These are phyloP conservation scores for Salix exigua DNA, from an alignment of 345 rosid species.

Conservation along the genomic window DNA sequence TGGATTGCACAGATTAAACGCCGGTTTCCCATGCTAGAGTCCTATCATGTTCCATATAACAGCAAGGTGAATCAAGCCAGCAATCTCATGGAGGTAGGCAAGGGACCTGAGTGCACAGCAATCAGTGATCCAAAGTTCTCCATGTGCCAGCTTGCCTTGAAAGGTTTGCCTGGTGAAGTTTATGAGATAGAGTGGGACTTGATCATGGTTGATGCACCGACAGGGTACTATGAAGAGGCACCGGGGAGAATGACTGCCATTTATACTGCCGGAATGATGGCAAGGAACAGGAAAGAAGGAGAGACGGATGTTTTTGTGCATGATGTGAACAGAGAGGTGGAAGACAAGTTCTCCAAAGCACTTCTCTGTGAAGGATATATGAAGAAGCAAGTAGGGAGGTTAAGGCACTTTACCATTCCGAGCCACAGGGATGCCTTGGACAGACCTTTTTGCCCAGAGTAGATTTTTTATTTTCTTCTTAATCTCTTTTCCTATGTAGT, in stretches of 20 bases:
- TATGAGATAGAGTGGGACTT: slow-evolving; percentile 72
- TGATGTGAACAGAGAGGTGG: slow-evolving; percentile 72
- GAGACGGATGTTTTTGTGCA: slow-evolving; percentile 86
- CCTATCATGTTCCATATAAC: slow-evolving; percentile 67
- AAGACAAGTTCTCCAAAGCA: slow-evolving; percentile 65
- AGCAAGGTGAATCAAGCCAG: slow-evolving; percentile 77
- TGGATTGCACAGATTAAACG: slow-evolving; percentile 74
- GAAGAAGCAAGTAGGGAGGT: slow-evolving; percentile 68
- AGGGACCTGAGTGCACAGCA: slow-evolving; percentile 67
- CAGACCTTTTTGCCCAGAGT: slow-evolving; percentile 64
- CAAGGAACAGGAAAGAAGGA: slow-evolving; percentile 59
- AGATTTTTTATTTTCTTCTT: background rate
- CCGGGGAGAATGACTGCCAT: slow-evolving; percentile 90
- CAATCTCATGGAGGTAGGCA: slow-evolving; percentile 61
- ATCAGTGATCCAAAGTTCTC: slow-evolving; percentile 64
- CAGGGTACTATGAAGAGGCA: slow-evolving; percentile 71
- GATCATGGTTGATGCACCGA: slow-evolving; percentile 89
- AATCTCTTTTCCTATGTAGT: background rate
- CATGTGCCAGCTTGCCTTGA: slow-evolving; percentile 75
- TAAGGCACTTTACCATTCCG: slow-evolving; percentile 82
- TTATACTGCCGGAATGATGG: slow-evolving; percentile 88
- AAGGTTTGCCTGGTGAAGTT: slow-evolving; percentile 73
- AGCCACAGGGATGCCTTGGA: slow-evolving; percentile 48
- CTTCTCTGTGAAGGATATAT: slow-evolving; percentile 73
- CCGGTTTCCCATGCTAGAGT: slow-evolving; percentile 60